phyloP scores from a whole-genome alignment of 2,329 filamentous ascomycete genomes.

The Coniochaeta sp. region DNA sequence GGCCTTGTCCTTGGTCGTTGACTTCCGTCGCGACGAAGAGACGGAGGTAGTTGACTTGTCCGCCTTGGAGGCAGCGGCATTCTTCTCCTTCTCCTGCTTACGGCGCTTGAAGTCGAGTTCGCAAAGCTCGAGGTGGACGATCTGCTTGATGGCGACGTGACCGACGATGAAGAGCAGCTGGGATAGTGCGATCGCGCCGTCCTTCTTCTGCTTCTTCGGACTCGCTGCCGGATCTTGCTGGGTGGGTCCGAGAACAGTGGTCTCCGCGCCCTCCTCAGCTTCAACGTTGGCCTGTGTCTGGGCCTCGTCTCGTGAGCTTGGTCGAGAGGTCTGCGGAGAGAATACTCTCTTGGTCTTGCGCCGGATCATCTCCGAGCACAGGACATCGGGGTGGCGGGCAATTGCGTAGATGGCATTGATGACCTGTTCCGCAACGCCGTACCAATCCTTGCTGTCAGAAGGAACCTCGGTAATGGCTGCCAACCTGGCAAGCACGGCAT shows the following conservation, averaged over 20 bases:
- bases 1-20: constrained; percentile 30
- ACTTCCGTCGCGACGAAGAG: constrained; percentile 26
- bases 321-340: constrained; percentile 32
- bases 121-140: constrained; percentile 95
- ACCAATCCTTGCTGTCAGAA: constrained; percentile 92
- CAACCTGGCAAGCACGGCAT: constrained; percentile 75
- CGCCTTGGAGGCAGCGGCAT: constrained; percentile 33
- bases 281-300: constrained; percentile 14
- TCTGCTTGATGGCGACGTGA: constrained; percentile 97
- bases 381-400: constrained; percentile 85
- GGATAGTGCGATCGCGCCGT: constrained; percentile 69
- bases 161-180: constrained; percentile 93
- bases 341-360: constrained; percentile 83
- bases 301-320: constrained; percentile 36
- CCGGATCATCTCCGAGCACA: constrained; percentile 86
- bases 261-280: constrained; percentile 12
- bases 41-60: constrained; percentile 15
- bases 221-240: constrained; percentile 20
- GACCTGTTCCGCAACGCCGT: constrained; percentile 90
- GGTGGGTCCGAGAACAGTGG: constrained; percentile 12
- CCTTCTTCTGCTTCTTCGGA: constrained; percentile 46
- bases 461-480: constrained; percentile 79
- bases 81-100: constrained; percentile 84
- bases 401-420: constrained; percentile 92
- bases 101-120: constrained; percentile 96